Base-by-base conservation (phyloP, 2,329 filamentous ascomycete genomes). In the Proliferodiscus dingleyae region DNA sequence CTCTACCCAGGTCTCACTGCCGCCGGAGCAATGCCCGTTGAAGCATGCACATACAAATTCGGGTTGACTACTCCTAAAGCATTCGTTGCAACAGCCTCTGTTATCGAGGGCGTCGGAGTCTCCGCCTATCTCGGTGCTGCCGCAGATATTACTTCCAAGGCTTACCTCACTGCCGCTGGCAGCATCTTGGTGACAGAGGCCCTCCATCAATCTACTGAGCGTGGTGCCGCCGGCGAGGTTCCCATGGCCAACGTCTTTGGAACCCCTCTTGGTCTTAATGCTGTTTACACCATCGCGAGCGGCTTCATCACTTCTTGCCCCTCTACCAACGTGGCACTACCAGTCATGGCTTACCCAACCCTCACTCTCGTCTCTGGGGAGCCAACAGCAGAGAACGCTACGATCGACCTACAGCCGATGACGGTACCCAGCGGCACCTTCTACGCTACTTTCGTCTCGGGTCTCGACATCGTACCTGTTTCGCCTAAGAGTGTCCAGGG, bases 171-270 rank as follows among this genome's bases (percentile, higher is more conserved):
- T 0, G 75, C 75, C 4, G 81, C 81, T 1, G 81, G 75, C n/a
- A 73, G 74, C 43, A 80, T 87, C 57, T 68, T 86, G 28, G 78
- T 78, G 30, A 76, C 83, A 38, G 81, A 85, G 59, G 74, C 81
- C 29, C 74, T 82, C n/a, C 81, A 86, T 67, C 75, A 76, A 7
- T 69, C 81, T 2, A 81, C 80, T 64, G 66, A 83, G 47, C 77
- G 82, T 41, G 64, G 66, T 28, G 68, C 68, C 10, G 63, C 72
- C 18, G 65, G 68, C 41, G 62, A 78, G 54, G 64, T 65, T 6
- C 77, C 80, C 3, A 80, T 78, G 56, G 68, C 81, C 0, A 72
- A 78, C 52, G 65, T 80, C 8, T 81, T 81, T 46, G 81, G 83
- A 45, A 71, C 74, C 19, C 77, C 81, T 0, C 68, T 85, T 28